Conservation (phyloP, 2,329 filamentous ascomycete genomes). For the Immersiporthe knoxdaviesiana region DNA sequence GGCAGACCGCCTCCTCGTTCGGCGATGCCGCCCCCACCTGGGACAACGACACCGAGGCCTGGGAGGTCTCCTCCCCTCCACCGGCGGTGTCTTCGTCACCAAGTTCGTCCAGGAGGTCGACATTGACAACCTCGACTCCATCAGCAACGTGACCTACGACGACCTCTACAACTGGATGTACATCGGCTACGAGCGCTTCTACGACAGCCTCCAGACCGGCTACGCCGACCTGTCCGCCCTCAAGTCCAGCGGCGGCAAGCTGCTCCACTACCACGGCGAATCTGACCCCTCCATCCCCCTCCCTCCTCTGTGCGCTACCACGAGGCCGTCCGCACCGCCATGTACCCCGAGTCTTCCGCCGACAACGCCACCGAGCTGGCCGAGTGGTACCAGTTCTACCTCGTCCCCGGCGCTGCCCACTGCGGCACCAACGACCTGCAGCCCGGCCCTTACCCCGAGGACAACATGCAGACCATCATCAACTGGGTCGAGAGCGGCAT, state of each 20-base stretch:
- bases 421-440: constrained; percentile 51
- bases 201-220: constrained; percentile 57
- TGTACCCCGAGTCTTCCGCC: constrained; percentile 48
- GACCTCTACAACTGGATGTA: constrained; percentile 59
- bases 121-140: constrained; percentile 27
- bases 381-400: constrained; percentile 59
- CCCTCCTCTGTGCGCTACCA: constrained; percentile 59
- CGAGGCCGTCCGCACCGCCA: constrained; percentile 54
- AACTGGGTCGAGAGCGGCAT: constrained; percentile 66
- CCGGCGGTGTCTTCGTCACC: constrained; percentile 26
- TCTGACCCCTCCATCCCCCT: constrained; percentile 56
- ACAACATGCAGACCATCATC: constrained; percentile 71
- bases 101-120: constrained; percentile 27
- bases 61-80: constrained; percentile 36
- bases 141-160: constrained; percentile 58
- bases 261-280: constrained; percentile 63
- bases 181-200: constrained; percentile 50
- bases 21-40: constrained; percentile 39
- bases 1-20: constrained; percentile 40
- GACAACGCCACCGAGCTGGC: constrained; percentile 46
- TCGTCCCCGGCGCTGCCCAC: constrained; percentile 57
- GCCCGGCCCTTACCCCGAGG: constrained; percentile 53
- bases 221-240: constrained; percentile 56
- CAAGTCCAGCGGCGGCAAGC: constrained; percentile 54
- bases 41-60: constrained; percentile 39